Evolutionary conservation across 2,329 filamentous ascomycete genomes (phyloP).

Genomic region (Ophiostoma triangulosporum): DNA sequence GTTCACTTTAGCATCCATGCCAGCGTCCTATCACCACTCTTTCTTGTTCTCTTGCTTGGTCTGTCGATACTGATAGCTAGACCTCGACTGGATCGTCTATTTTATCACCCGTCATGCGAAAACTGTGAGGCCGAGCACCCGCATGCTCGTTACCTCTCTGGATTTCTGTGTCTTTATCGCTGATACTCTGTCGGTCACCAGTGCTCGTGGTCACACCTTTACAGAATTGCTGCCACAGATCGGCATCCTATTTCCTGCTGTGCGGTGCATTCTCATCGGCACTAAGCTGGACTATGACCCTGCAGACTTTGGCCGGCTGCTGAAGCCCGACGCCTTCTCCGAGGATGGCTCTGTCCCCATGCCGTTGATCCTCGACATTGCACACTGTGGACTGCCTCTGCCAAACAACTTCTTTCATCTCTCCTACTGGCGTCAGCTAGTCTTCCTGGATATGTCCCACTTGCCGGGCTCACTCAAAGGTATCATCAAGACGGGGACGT

Average conservation of each 20-base stretch:
- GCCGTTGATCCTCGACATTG: slow-evolving; percentile 32
- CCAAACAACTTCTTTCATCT: slow-evolving; percentile 27
- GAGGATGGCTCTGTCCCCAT: slow-evolving; percentile 9
- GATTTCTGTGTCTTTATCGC: slow-evolving; percentile 33
- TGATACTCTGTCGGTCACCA: slow-evolving; percentile 25
- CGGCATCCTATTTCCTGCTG: slow-evolving; percentile 27
- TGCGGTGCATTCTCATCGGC: slow-evolving; percentile 35
- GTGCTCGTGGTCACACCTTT: slow-evolving; percentile 24
- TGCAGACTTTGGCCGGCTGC: slow-evolving; percentile 18
- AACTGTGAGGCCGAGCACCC: slow-evolving; percentile 24
- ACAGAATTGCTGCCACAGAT: slow-evolving; percentile 27
- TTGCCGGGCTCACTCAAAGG: slow-evolving; percentile 30
- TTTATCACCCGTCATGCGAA: slow-evolving; percentile 31
- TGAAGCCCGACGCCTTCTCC: background rate
- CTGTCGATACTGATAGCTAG: slow-evolving; percentile 20
- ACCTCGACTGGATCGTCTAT: slow-evolving; percentile 31
- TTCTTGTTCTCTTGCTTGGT: background rate
- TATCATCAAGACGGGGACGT: slow-evolving; percentile 16
- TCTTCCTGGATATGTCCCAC: slow-evolving; percentile 40
- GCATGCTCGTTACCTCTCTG: slow-evolving; percentile 31
- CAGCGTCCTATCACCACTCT: background rate
- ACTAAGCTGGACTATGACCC: slow-evolving; percentile 32
- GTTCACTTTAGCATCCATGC: background rate
- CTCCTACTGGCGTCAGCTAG: slow-evolving; percentile 25
- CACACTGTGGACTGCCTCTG: slow-evolving; percentile 26